Conservation (phyloP, 192 early-diverging fungal genomes). For the Backusella sp. region DNA sequence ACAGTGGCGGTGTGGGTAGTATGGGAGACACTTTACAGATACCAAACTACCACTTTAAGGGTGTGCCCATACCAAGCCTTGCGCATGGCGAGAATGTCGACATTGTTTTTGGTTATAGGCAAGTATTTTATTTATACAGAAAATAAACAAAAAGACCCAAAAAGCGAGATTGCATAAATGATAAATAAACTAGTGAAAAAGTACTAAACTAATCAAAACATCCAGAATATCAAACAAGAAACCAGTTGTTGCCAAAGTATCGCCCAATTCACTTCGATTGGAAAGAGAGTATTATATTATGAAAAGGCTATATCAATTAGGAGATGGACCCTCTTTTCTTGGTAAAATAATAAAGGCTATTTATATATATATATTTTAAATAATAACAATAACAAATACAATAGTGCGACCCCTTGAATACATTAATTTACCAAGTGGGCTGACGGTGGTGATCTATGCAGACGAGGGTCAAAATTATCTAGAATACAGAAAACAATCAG, state of each 20-base stretch:
- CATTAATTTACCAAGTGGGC: conserved; percentile 16
- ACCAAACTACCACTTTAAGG: conserved; percentile 29
- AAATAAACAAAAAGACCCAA: neutral
- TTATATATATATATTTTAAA: neutral
- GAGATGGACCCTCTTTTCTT: conserved; percentile 27
- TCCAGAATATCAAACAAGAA: conserved; percentile 26
- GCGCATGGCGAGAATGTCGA: conserved; percentile 27
- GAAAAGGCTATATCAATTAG: conserved; percentile 24
- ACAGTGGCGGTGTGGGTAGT: neutral
- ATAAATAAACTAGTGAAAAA: neutral
- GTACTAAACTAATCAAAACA: neutral
- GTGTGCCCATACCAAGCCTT: conserved; percentile 17
- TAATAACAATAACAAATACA: neutral
- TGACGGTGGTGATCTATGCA: conserved; percentile 25
- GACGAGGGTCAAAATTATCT: conserved; percentile 26
- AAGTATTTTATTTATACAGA: neutral
- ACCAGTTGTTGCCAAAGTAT: conserved; percentile 34
- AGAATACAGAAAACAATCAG: conserved; percentile 3
- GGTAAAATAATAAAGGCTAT: conserved; percentile 17
- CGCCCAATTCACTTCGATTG: conserved; percentile 22
- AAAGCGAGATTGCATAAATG: neutral
- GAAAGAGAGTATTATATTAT: conserved; percentile 33
- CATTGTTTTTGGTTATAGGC: conserved; percentile 26
- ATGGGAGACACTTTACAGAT: conserved; percentile 22
- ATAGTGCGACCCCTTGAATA: conserved; percentile 30